phyloP scores from a whole-genome alignment of 2,329 filamentous ascomycete genomes.

The Colletotrichum sp. region DNA sequence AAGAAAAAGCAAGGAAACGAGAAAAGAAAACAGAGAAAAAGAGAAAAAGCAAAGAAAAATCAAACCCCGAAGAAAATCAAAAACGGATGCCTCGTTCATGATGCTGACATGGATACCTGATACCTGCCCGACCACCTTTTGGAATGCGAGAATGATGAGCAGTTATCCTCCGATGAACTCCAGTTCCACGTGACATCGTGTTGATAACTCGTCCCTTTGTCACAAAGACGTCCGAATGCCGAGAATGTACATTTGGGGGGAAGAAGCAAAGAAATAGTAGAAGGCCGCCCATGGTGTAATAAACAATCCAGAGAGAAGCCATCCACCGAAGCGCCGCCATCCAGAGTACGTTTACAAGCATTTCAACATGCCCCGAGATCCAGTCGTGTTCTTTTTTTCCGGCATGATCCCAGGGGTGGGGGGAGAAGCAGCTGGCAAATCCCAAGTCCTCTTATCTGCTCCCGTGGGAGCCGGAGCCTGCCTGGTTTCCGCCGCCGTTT shows the following conservation, averaged over 20 bases:
- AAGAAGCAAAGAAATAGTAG: background rate
- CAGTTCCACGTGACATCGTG: slow-evolving; percentile 13
- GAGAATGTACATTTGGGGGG: slow-evolving; percentile 5
- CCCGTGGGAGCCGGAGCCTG: slow-evolving; percentile 15
- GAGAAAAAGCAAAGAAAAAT: slow-evolving; percentile 2
- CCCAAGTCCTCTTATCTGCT: slow-evolving; percentile 8
- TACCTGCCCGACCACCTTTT: slow-evolving; percentile 12
- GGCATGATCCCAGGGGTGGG: background rate
- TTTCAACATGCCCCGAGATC: background rate
- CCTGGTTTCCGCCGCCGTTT: slow-evolving; percentile 25
- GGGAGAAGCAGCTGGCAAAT: background rate
- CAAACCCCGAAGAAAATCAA: slow-evolving; percentile 16
- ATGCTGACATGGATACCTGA: slow-evolving; percentile 17
- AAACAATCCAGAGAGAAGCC: background rate
- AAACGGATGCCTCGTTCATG: slow-evolving; percentile 9
- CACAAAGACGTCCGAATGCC: slow-evolving; percentile 4
- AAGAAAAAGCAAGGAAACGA: background rate
- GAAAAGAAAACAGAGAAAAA: background rate
- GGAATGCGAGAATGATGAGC: slow-evolving; percentile 13
- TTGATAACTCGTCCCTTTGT: background rate
- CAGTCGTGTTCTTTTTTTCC: background rate
- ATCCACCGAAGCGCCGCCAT: background rate
- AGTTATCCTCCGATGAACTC: slow-evolving; percentile 15
- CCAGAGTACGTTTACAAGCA: background rate
- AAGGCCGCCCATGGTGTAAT: background rate